Conservation (phyloP, 2,329 filamentous ascomycete genomes). For the Alternaria brassicae region DNA sequence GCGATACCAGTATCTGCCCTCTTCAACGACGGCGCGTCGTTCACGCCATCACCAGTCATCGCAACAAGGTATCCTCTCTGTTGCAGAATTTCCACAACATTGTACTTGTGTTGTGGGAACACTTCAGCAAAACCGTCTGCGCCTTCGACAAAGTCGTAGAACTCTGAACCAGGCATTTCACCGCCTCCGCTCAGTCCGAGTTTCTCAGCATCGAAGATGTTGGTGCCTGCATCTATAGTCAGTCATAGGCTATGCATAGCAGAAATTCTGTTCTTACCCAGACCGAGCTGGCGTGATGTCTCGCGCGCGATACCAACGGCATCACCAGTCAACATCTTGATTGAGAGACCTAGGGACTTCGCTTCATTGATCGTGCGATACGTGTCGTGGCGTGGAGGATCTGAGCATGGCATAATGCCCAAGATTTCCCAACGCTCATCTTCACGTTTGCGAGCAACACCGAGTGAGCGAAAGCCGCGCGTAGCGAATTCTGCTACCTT, state of each 20-base stretch:
- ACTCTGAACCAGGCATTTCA: slow-evolving; percentile 91
- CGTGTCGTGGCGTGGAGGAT: slow-evolving; percentile 89
- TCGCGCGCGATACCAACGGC: slow-evolving; percentile 92
- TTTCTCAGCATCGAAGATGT: slow-evolving; percentile 92
- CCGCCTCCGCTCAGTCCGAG: slow-evolving; percentile 88
- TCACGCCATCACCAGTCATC: slow-evolving; percentile 97
- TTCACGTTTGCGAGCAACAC: slow-evolving; percentile 88
- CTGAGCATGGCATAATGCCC: slow-evolving; percentile 93
- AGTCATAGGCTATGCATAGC: neutral
- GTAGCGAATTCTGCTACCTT: slow-evolving; percentile 90
- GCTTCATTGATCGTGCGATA: slow-evolving; percentile 90
- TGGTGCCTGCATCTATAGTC: slow-evolving; percentile 63
- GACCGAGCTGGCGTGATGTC: slow-evolving; percentile 87
- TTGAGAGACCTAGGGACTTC: slow-evolving; percentile 83
- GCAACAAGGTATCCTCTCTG: slow-evolving; percentile 92
- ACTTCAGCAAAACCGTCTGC: slow-evolving; percentile 95
- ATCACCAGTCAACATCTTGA: slow-evolving; percentile 97
- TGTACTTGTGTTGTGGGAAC: slow-evolving; percentile 95
- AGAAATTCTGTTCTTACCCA: slow-evolving; percentile 54
- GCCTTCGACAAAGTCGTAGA: slow-evolving; percentile 94
- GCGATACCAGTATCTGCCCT: slow-evolving; percentile 97
- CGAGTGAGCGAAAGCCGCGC: slow-evolving; percentile 92
- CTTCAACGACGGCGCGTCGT: slow-evolving; percentile 90
- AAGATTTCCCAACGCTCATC: slow-evolving; percentile 87
- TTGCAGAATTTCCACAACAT: slow-evolving; percentile 91